A percentile compares a stretch with the other conserved stretches of the same genome.
These are phyloP conservation scores for Termitomyces sp. DNA, from an alignment of 768 basidiomycete species.

Conservation along the genomic window DNA sequence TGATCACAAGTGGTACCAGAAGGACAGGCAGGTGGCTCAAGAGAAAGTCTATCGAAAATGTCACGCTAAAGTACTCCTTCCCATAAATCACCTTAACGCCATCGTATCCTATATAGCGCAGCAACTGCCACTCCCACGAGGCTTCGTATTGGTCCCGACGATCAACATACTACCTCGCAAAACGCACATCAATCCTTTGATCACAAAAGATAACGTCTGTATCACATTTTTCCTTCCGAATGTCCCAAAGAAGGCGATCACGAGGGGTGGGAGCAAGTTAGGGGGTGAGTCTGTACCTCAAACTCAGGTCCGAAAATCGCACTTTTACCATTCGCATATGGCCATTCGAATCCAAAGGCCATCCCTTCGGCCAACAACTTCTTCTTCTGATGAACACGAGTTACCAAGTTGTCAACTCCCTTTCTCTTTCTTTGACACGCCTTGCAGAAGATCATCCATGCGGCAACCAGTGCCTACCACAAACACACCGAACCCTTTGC, in stretches of 20 bases:
- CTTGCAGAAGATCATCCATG: background rate
- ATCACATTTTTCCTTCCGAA: background rate
- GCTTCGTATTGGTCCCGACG: background rate
- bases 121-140: background rate
- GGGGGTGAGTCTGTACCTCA: background rate
- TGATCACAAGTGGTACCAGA: background rate
- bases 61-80: background rate
- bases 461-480: background rate
- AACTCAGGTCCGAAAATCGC: background rate
- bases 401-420: background rate
- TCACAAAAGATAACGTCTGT: background rate
- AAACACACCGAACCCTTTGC: background rate
- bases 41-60: background rate
- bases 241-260: background rate
- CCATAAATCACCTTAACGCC: background rate
- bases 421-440: background rate
- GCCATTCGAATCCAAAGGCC: background rate
- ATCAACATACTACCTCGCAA: background rate
- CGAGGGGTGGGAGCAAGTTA: background rate
- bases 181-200: background rate
- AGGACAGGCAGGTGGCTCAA: background rate
- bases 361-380: background rate
- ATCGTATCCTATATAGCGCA: background rate
- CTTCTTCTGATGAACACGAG: slow-evolving; percentile 1
- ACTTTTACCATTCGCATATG: background rate